These are phyloP conservation scores for Suillus brevipes DNA, from an alignment of 768 basidiomycete genomes.

Conservation along the genomic window DNA sequence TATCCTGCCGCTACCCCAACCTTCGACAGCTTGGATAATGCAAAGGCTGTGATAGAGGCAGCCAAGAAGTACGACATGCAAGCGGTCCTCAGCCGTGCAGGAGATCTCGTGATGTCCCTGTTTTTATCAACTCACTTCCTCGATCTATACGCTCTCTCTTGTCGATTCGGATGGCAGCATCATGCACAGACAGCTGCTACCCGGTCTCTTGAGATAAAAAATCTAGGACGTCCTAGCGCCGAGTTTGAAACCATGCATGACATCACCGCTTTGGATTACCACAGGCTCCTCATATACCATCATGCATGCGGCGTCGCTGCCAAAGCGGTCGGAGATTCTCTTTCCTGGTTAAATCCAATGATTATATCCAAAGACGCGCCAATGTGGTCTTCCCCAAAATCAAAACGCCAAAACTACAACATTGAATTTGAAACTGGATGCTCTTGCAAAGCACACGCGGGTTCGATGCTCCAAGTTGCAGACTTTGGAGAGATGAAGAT, in stretches of 20 bases:
- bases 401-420: no score
- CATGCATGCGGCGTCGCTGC: conserved; percentile 33
- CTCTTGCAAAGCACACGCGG: no score
- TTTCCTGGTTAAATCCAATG: background rate
- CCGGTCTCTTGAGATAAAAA: conserved; percentile 18
- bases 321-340: background rate
- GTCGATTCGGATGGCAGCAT: conserved; percentile 19
- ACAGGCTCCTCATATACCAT: conserved; percentile 45
- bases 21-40: conserved; percentile 12
- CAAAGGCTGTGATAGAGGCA: conserved; percentile 17
- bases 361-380: no score
- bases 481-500: background rate
- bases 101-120: conserved; percentile 11
- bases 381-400: no score
- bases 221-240: conserved; percentile 3
- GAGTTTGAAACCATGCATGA: conserved; percentile 41
- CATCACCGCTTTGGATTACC: conserved; percentile 42
- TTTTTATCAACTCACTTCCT: conserved; percentile 20
- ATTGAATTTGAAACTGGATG: no score
- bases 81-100: conserved; percentile 17
- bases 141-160: conserved; percentile 30
- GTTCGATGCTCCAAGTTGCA: background rate
- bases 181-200: conserved; percentile 25
- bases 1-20: conserved; percentile 29
- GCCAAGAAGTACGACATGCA: conserved; percentile 30